These are phyloP conservation scores for Xylaria castorea DNA, from an alignment of 495 filamentous ascomycete genomes.

Conservation along the genomic window DNA sequence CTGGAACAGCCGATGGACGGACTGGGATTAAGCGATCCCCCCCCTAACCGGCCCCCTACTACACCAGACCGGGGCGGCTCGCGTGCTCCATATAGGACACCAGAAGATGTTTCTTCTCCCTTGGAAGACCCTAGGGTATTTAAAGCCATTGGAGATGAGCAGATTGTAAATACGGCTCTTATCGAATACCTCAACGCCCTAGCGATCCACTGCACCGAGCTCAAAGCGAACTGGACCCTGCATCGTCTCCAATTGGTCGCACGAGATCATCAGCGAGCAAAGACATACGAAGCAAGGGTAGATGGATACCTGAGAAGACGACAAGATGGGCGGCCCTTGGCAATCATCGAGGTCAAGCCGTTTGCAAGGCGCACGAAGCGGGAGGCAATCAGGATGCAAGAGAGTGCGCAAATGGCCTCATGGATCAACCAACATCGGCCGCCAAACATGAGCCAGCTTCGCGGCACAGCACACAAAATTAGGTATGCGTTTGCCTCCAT, in stretches of 20 bases:
- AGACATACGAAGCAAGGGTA: conserved; percentile 15
- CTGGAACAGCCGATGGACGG: no score
- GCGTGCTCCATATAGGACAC: no score
- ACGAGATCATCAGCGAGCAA: not conserved
- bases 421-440: conserved; percentile 6
- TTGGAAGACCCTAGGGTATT: no score
- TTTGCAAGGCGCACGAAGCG: not conserved
- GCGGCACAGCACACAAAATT: not conserved
- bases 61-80: no score
- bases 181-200: conserved; percentile 16
- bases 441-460: not conserved
- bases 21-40: no score
- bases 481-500: not conserved
- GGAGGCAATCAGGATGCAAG: not conserved
- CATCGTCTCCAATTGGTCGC: not conserved
- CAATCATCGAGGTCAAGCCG: conserved; percentile 2
- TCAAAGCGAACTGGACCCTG: conserved; percentile 6
- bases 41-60: no score
- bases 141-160: conserved; percentile 8
- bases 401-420: conserved; percentile 9
- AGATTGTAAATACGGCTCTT: conserved; percentile 16
- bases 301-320: conserved; percentile 3
- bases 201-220: not conserved
- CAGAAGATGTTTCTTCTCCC: no score
- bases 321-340: not conserved